Conservation (phyloP, 495 filamentous ascomycete genomes). For the Rusavskia elegans region DNA sequence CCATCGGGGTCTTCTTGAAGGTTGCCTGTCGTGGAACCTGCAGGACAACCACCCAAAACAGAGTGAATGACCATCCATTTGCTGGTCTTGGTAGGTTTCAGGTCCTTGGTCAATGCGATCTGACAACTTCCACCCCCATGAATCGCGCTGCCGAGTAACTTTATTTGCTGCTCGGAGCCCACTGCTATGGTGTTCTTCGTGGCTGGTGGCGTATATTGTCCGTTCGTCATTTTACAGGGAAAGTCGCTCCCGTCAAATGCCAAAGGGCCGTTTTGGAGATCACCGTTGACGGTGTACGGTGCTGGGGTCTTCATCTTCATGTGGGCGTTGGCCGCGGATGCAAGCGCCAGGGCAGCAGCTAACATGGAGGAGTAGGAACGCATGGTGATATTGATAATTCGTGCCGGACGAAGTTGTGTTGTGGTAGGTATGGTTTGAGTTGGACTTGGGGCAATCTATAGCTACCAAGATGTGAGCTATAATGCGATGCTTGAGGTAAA, state of each 20-base stretch:
- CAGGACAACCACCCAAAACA: conserved; percentile 26
- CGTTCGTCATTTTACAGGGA: conserved; percentile 49
- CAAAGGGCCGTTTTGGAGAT: conserved; percentile 46
- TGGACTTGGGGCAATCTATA: neutral
- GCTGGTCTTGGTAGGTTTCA: conserved; percentile 21
- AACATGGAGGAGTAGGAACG: conserved; percentile 17
- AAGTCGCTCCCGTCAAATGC: conserved; percentile 44
- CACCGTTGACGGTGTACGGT: conserved; percentile 37
- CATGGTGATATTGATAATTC: conserved; percentile 6
- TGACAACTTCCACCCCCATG: conserved; percentile 31
- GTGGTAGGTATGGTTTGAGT: neutral
- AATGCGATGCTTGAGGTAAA: neutral
- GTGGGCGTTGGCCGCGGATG: conserved; percentile 41
- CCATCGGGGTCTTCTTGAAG: too few relatives aligned
- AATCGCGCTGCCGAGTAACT: conserved; percentile 32
- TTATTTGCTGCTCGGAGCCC: conserved; percentile 17
- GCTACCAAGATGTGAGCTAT: neutral
- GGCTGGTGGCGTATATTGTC: neutral
- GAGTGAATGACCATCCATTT: conserved; percentile 22
- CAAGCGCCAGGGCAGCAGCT: conserved; percentile 29
- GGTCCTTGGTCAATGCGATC: conserved; percentile 27
- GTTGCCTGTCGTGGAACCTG: too few relatives aligned
- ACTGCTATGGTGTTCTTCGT: conserved; percentile 10
- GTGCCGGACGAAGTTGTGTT: conserved; percentile 6
- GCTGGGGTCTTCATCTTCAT: conserved; percentile 54